Base-by-base conservation (phyloP, 2,329 filamentous ascomycete species). In the Lachnellula cervina region DNA sequence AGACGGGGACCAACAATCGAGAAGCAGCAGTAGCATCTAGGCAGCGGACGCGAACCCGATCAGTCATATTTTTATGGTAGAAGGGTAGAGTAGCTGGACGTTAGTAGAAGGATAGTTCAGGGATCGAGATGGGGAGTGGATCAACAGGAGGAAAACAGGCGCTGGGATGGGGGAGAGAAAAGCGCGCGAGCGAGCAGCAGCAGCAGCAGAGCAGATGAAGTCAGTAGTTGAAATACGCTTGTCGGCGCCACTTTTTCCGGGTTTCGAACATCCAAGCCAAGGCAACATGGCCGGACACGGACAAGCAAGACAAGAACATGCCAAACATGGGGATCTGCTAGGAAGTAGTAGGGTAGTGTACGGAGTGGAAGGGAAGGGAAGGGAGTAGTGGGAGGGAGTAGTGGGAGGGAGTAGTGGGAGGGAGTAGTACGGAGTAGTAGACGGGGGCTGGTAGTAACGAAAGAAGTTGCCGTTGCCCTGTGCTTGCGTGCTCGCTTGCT, bases 91-190 rank as follows among this genome's bases (percentile, higher is more conserved):
- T 61, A 59, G 56, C 60, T 59, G 61, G 61, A 60, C 55, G 57
- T 65, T 64, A 64, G 60, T 56, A 57, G 56, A 19, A 46, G 38
- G 52, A 46, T 28, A 51, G 46, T 45, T 48, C 55, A 60, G 58
- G 63, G 63, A 66, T 67, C 60, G 59, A 58, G 59, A 61, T 58
- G 56, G 47, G 49, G 55, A 58, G 61, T 60, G 62, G 61, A 62
- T 40, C 58, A 59, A 45, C 47, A 56, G 55, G 57, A 62, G 54
- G 54, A 57, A 51, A 54, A 55, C 49, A 55, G 51, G 53, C 56
- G 55, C 57, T 52, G 53, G 54, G 48, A 37, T 43, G 50, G 54
- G 49, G 51, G 25, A 52, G 51, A 46, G 40, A 34, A 54, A 50
- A 50, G 53, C 50, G 55, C 54, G 55, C 50, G 57, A 56, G 51